These are phyloP conservation scores for Ogataea ganodermae DNA, from an alignment of 805 yeast genomes.

Conservation along the genomic window DNA sequence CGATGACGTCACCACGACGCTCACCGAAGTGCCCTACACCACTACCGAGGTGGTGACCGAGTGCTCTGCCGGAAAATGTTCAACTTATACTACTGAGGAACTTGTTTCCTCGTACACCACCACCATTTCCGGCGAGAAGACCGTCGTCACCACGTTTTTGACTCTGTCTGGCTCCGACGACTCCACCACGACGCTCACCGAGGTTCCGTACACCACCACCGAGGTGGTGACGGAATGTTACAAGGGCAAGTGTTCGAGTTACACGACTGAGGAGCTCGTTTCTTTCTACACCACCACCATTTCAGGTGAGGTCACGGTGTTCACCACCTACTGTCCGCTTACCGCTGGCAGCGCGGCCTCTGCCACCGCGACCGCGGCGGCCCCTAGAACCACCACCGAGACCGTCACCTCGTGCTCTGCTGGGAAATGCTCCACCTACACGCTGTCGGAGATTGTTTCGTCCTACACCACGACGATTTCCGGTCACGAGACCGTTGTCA, in stretches of 20 bases:
- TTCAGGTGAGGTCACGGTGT: constrained; percentile 16
- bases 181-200: constrained; percentile 6
- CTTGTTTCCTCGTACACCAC: constrained; percentile 27
- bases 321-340: constrained; percentile 12
- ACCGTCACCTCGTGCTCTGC: constrained; percentile 25
- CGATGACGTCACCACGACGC: constrained; percentile 3
- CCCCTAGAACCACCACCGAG: constrained; percentile 16
- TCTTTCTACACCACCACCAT: constrained; percentile 26
- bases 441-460: constrained; percentile 23
- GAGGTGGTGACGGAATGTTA: constrained; percentile 21
- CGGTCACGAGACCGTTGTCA: constrained; percentile 22
- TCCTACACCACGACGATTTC: constrained; percentile 28
- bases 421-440: constrained; percentile 20
- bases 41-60: constrained; percentile 21
- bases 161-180: constrained; percentile 19
- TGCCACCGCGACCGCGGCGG: constrained; percentile 10
- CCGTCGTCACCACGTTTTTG: constrained; percentile 13
- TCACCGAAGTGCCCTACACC: constrained; percentile 13
- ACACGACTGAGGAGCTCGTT: constrained; percentile 22
- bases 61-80: constrained; percentile 15
- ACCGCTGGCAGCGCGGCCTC: constrained; percentile 8
- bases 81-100: constrained; percentile 20
- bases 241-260: constrained; percentile 14
- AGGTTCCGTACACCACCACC: constrained; percentile 16
- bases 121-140: constrained; percentile 16